phyloP scores from a whole-genome alignment of 495 filamentous ascomycete species.

The Penicillium flavigenum region DNA sequence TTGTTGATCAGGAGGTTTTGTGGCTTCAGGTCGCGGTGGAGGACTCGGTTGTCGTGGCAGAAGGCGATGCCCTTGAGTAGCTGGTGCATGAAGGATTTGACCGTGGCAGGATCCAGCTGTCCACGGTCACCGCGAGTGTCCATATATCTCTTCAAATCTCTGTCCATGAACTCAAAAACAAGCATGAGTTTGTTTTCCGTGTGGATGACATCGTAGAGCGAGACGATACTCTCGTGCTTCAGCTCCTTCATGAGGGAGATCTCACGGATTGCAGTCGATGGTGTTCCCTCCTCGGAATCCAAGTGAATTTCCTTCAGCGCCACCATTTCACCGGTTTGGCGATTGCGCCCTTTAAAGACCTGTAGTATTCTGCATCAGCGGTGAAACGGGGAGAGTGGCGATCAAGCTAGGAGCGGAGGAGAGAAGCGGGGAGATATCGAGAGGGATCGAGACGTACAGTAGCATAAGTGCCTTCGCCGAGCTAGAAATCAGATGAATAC shows the following conservation, averaged over 20 bases:
- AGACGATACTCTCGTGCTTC: constrained; percentile 97
- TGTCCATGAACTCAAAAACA: constrained; percentile 97
- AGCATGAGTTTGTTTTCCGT: constrained; percentile 99
- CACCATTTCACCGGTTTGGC: constrained; percentile 92
- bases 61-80: constrained; percentile 92
- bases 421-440: constrained; percentile 6
- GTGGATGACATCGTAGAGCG: constrained; percentile 97
- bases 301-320: constrained; percentile 99
- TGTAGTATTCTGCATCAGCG: constrained; percentile 37
- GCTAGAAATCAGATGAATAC: constrained; percentile 39
- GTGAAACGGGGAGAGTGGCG: constrained; percentile 5
- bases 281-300: constrained; percentile 97
- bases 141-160: constrained; percentile 99
- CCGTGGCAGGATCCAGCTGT: constrained; percentile 75
- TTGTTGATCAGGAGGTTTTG: constrained; percentile 95
- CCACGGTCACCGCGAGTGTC: constrained; percentile 82
- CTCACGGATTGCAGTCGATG: constrained; percentile 96
- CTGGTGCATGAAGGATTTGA: constrained; percentile 98
- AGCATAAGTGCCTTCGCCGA: constrained; percentile 98
- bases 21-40: constrained; percentile 94
- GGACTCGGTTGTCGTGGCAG: constrained; percentile 91
- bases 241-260: constrained; percentile 99
- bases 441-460: constrained; percentile 62
- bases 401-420: not conserved
- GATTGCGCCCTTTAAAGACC: constrained; percentile 98